These are phyloP conservation scores for Cucurbitaria berberidis DNA, from an alignment of 2,329 filamentous ascomycete genomes.

Conservation along the genomic window DNA sequence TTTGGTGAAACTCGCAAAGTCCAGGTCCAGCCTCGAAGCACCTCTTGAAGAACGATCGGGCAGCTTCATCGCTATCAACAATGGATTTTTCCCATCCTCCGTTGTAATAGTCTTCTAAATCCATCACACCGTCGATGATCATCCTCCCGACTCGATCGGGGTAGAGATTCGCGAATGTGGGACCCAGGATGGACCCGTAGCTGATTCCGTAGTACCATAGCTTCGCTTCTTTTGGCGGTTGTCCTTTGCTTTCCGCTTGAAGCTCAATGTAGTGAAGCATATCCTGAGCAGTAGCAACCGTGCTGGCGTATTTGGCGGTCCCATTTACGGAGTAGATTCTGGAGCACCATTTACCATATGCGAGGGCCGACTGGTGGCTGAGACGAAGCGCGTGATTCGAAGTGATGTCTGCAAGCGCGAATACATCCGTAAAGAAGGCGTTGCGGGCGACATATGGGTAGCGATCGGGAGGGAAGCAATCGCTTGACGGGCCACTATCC, in stretches of 20 bases:
- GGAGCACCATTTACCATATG: constrained; percentile 30
- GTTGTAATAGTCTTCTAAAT: constrained; percentile 56
- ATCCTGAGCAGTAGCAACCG: constrained; percentile 39
- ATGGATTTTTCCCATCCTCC: constrained; percentile 46
- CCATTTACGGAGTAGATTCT: constrained; percentile 18
- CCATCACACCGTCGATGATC: constrained; percentile 52
- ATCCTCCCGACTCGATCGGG: constrained; percentile 52
- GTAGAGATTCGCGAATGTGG: constrained; percentile 55
- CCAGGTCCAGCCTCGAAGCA: constrained; percentile 58
- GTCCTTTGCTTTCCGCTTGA: constrained; percentile 18
- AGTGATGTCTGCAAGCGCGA: constrained; percentile 6
- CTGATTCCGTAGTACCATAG: constrained; percentile 52
- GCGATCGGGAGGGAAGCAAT: constrained; percentile 13
- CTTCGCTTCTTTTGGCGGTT: constrained; percentile 33
- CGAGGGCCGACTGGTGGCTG: constrained; percentile 6
- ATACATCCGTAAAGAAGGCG: constrained; percentile 5
- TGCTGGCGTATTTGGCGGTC: constrained; percentile 36
- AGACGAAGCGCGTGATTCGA: constrained; percentile 18
- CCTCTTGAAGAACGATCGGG: constrained; percentile 60
- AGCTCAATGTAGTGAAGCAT: constrained; percentile 37
- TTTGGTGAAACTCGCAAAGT: constrained; percentile 22
- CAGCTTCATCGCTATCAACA: constrained; percentile 61
- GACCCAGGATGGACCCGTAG: constrained; percentile 56
- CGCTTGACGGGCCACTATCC: constrained; percentile 14
- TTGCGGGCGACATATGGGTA: constrained; percentile 3